These are phyloP conservation scores for Phytophthora ohioensis DNA, from an alignment of 352 stramenopile species.

Conservation along the genomic window DNA sequence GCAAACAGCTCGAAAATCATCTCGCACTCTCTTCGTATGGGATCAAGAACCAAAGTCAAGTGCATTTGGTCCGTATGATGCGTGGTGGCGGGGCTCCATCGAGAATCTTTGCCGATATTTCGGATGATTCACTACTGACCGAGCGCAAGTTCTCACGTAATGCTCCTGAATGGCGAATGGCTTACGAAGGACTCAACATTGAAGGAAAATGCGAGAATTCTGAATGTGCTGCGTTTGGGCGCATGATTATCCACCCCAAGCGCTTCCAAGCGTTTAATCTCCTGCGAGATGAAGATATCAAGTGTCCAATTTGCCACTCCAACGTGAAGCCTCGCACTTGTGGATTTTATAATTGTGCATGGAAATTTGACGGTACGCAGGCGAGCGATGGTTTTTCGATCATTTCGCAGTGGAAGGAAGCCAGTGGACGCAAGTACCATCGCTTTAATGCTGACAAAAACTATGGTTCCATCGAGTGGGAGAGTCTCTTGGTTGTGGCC, in stretches of 20 bases:
- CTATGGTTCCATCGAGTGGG: slow-evolving; percentile 25
- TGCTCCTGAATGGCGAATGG: slow-evolving; percentile 23
- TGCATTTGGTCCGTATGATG: slow-evolving; percentile 10
- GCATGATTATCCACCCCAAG: slow-evolving; percentile 35
- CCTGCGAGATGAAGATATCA: slow-evolving; percentile 14
- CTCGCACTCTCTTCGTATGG: slow-evolving; percentile 11
- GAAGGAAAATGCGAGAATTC: slow-evolving; percentile 37
- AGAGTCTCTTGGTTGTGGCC: slow-evolving; percentile 33
- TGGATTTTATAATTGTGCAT: slow-evolving; percentile 42
- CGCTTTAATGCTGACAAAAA: slow-evolving; percentile 31
- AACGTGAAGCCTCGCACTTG: slow-evolving; percentile 35
- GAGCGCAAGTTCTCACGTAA: neutral
- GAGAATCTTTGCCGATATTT: slow-evolving; percentile 12
- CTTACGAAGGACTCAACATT: slow-evolving; percentile 37
- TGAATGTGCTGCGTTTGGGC: slow-evolving; percentile 17
- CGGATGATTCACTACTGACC: slow-evolving; percentile 6
- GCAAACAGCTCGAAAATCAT: slow-evolving; percentile 16
- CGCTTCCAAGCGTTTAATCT: slow-evolving; percentile 33
- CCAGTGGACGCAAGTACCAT: slow-evolving; percentile 28
- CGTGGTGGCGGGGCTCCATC: neutral
- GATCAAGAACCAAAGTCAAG: neutral
- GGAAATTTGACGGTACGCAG: slow-evolving; percentile 45
- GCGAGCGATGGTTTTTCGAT: slow-evolving; percentile 3
- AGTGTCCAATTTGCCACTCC: slow-evolving; percentile 29
- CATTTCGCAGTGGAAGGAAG: slow-evolving; percentile 35